phyloP scores from a whole-genome alignment of 2,329 filamentous ascomycete species.

The Fusarium zealandicum region DNA sequence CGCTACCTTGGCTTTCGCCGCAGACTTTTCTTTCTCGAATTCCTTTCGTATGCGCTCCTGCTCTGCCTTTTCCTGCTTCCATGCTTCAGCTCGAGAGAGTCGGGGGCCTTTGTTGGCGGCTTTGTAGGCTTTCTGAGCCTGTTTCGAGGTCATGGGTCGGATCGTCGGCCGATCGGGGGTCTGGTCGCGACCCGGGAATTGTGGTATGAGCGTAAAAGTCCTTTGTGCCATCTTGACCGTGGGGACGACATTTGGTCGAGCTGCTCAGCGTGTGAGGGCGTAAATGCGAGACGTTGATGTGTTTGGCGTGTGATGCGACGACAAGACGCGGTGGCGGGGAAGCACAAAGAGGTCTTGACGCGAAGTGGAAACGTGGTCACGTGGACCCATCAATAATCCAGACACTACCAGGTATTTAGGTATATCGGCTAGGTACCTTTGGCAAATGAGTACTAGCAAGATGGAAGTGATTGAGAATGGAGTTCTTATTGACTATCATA shows the following conservation, averaged over 20 bases:
- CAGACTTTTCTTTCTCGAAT: slow-evolving; percentile 57
- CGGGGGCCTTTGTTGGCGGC: slow-evolving; percentile 44
- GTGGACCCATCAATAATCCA: slow-evolving; percentile 25
- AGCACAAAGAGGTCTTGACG: slow-evolving; percentile 13
- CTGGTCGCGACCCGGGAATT: slow-evolving; percentile 35
- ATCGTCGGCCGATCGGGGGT: slow-evolving; percentile 27
- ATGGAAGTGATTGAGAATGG: too few relatives aligned
- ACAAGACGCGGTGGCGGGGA: slow-evolving; percentile 22
- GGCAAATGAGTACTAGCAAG: too few relatives aligned
- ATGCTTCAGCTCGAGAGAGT: slow-evolving; percentile 52
- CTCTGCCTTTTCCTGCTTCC: slow-evolving; percentile 54
- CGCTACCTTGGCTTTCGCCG: slow-evolving; percentile 56
- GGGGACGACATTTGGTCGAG: slow-evolving; percentile 27
- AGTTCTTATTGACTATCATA: too few relatives aligned
- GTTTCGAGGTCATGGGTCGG: slow-evolving; percentile 53
- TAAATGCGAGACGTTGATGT: not conserved
- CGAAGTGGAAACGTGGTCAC: slow-evolving; percentile 41
- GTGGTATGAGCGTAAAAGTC: slow-evolving; percentile 55
- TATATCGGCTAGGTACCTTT: too few relatives aligned
- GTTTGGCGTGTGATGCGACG: slow-evolving; percentile 1
- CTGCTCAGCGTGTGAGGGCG: not conserved
- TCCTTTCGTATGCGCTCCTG: slow-evolving; percentile 63
- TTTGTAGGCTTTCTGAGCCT: slow-evolving; percentile 50
- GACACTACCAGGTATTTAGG: too few relatives aligned
- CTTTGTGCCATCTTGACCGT: slow-evolving; percentile 49